Percentiles rank a stretch among this genome's conserved stretches.
Evolutionary conservation across 2,329 filamentous ascomycete species (phyloP).

Genomic region (Saccharata proteae): DNA sequence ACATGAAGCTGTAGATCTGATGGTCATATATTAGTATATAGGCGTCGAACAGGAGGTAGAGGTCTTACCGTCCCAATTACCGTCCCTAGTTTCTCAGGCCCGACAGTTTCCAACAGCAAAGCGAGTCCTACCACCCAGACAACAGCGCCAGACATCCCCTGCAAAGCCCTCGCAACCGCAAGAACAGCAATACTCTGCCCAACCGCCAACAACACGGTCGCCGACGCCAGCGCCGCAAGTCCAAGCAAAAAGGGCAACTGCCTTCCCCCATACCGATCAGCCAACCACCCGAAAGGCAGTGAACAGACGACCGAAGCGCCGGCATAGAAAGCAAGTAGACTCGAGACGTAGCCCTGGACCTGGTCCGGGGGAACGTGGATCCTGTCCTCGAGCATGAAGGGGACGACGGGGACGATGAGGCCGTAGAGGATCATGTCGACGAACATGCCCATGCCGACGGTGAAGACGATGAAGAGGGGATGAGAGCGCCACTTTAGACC

Average conservation of each 20-base stretch:
- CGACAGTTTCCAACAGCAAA: slow-evolving; percentile 47
- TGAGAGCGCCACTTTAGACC: slow-evolving; percentile 44
- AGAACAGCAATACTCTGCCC: slow-evolving; percentile 38
- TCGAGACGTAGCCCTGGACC: slow-evolving; percentile 41
- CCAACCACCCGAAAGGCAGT: slow-evolving; percentile 41
- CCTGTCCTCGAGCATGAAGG: slow-evolving; percentile 43
- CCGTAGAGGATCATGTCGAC: slow-evolving; percentile 50
- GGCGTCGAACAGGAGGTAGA: neutral
- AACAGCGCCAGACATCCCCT: slow-evolving; percentile 45
- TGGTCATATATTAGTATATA: neutral
- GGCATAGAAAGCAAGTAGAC: slow-evolving; percentile 43
- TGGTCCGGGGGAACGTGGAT: slow-evolving; percentile 35
- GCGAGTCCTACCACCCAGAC: slow-evolving; percentile 50
- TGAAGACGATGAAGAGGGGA: slow-evolving; percentile 45
- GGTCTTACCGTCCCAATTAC: slow-evolving; percentile 43
- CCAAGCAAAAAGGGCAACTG: slow-evolving; percentile 47
- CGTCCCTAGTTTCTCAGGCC: slow-evolving; percentile 45
- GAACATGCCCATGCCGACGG: slow-evolving; percentile 44
- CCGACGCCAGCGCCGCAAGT: slow-evolving; percentile 38
- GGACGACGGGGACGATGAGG: slow-evolving; percentile 45
- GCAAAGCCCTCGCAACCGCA: slow-evolving; percentile 41
- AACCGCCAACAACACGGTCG: slow-evolving; percentile 43
- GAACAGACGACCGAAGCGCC: slow-evolving; percentile 40
- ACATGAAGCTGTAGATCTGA: slow-evolving; percentile 47
- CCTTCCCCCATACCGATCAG: slow-evolving; percentile 40